These are phyloP conservation scores for Plantago coronopus DNA, from an alignment of 305 asterid species.

Conservation along the genomic window DNA sequence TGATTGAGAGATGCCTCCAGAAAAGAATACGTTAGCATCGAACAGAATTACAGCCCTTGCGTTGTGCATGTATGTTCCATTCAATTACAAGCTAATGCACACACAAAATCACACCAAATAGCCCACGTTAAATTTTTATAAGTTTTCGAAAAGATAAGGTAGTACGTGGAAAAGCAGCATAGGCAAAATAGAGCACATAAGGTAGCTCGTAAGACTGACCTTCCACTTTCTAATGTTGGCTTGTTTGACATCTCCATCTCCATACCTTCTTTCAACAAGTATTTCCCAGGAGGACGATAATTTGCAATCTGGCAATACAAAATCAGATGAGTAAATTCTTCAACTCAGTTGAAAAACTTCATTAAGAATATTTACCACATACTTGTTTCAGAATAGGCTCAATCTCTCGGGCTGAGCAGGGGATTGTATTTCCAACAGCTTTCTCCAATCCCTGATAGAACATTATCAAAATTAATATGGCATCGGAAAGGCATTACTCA, in stretches of 20 bases:
- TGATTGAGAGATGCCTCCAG: neutral
- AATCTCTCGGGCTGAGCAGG: conserved; percentile 63
- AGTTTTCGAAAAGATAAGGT: neutral
- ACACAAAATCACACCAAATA: conserved; percentile 8
- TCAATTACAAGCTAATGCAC: conserved; percentile 3
- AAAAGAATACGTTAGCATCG: neutral
- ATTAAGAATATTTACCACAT: conserved; percentile 32
- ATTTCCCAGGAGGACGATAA: conserved; percentile 80
- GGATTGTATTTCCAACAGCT: conserved; percentile 76
- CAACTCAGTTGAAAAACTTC: conserved; percentile 15
- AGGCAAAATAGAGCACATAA: conserved; percentile 3
- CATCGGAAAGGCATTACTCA: conserved; percentile 5
- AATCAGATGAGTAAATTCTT: conserved; percentile 20
- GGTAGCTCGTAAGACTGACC: conserved; percentile 40
- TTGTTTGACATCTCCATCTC: conserved; percentile 58
- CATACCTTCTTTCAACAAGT: conserved; percentile 64
- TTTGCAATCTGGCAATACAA: conserved; percentile 58
- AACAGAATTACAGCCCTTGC: too few relatives aligned
- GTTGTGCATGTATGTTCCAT: neutral
- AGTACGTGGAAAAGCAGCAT: conserved; percentile 10
- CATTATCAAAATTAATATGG: conserved; percentile 19
- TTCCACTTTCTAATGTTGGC: conserved; percentile 59
- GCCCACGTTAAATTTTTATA: conserved; percentile 8
- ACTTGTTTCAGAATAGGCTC: conserved; percentile 88
- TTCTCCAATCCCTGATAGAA: conserved; percentile 75